phyloP scores from a whole-genome alignment of 768 basidiomycete species.

The Suillus ampliporus region DNA sequence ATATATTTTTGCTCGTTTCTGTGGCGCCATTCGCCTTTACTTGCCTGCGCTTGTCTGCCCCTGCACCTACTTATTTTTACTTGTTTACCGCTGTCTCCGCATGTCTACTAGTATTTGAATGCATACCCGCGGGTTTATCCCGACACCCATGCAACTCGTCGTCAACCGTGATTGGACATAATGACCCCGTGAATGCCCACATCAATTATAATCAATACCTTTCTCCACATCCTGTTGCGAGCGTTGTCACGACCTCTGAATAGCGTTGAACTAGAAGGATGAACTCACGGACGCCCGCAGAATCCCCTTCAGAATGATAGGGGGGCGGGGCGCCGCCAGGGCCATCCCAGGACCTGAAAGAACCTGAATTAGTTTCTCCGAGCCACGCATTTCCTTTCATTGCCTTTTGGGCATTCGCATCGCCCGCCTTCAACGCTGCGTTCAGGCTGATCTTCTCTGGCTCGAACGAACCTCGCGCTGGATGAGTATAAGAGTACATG shows the following conservation, averaged over 20 bases:
- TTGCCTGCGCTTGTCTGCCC: no score
- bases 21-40: no score
- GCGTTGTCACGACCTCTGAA: no score
- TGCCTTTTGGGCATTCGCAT: slow-evolving; percentile 46
- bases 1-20: no score
- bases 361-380: slow-evolving; percentile 64
- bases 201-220: slow-evolving; percentile 52
- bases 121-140: no score
- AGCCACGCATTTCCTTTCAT: slow-evolving; percentile 65
- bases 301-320: slow-evolving; percentile 79
- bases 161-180: slow-evolving; percentile 57
- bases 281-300: slow-evolving; percentile 60
- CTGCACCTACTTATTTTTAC: no score
- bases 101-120: no score
- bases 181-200: slow-evolving; percentile 50
- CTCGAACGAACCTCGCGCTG: slow-evolving; percentile 72
- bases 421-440: slow-evolving; percentile 49
- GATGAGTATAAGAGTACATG: slow-evolving; percentile 89
- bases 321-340: no score
- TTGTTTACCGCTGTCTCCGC: no score
- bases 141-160: no score
- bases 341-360: slow-evolving; percentile 73
- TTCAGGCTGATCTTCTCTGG: slow-evolving; percentile 48
- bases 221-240: slow-evolving; percentile 51
- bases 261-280: no score